Conservation (phyloP, 805 yeast species). For the Starmerella floricola region DNA sequence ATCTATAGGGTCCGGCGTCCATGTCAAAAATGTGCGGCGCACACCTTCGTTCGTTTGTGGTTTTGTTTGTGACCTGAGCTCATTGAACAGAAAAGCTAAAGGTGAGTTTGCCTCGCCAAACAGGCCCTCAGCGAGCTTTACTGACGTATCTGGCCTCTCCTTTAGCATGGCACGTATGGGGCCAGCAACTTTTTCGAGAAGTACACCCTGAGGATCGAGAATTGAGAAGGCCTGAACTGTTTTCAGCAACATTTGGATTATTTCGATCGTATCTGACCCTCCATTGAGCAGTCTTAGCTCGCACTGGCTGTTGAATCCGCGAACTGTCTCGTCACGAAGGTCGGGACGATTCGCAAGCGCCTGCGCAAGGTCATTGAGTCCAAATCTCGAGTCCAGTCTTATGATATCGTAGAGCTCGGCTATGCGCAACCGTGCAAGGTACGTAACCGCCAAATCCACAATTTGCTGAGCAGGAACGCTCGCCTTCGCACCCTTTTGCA, state of each 20-base stretch:
- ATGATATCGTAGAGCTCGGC: constrained; percentile 51
- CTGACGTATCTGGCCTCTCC: constrained; percentile 61
- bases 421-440: constrained; percentile 36
- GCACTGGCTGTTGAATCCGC: constrained; percentile 38
- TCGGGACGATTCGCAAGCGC: constrained; percentile 36
- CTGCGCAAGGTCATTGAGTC: constrained; percentile 45
- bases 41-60: constrained; percentile 25
- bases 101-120: constrained; percentile 35
- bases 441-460: constrained; percentile 3
- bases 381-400: constrained; percentile 39
- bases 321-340: constrained; percentile 44
- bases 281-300: constrained; percentile 50
- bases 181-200: constrained; percentile 63
- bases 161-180: constrained; percentile 64
- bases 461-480: not conserved
- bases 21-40: constrained; percentile 31
- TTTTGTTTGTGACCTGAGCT: constrained; percentile 29
- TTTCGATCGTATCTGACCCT: constrained; percentile 65
- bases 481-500: constrained; percentile 7
- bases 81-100: constrained; percentile 44
- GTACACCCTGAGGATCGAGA: constrained; percentile 78
- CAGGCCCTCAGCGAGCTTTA: constrained; percentile 58
- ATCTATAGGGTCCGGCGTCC: constrained; percentile 83
- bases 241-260: constrained; percentile 55
- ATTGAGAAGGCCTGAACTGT: constrained; percentile 59